Evolutionary conservation across 495 filamentous ascomycete species (phyloP).

Genomic region (Bacidia gigantensis): DNA sequence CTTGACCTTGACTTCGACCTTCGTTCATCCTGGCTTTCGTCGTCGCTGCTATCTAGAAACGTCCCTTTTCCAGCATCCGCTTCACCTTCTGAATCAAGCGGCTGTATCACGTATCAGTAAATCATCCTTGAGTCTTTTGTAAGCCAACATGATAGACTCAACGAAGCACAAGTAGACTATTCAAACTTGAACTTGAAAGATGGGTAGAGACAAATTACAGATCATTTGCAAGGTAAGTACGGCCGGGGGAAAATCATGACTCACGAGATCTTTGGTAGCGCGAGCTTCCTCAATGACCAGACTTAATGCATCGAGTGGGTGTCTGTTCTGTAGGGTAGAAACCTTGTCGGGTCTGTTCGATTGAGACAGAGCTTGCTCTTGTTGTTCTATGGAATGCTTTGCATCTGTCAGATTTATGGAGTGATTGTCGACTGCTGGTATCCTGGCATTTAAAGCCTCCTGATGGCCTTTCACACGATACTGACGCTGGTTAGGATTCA

Average conservation of each 20-base stretch:
- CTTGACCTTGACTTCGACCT: constrained; percentile 8
- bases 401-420: too few relatives aligned
- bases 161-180: too few relatives aligned
- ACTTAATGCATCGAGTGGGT: constrained; percentile 35
- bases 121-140: too few relatives aligned
- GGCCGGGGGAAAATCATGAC: constrained; percentile 1
- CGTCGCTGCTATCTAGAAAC: constrained; percentile 30
- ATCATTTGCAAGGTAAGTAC: not conserved
- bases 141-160: too few relatives aligned
- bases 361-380: too few relatives aligned
- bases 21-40: constrained; percentile 29
- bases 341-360: too few relatives aligned
- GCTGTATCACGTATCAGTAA: constrained; percentile 20
- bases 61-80: not conserved
- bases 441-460: constrained; percentile 4
- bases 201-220: too few relatives aligned
- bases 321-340: not conserved
- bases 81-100: constrained; percentile 27
- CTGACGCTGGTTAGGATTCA: constrained; percentile 42
- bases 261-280: constrained; percentile 40
- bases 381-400: too few relatives aligned
- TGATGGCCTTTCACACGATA: constrained; percentile 42
- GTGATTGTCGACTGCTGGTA: not conserved
- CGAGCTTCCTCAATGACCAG: constrained; percentile 43
- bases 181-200: too few relatives aligned